Evolutionary conservation across 83 land plant genomes (phyloP), one percentile per base, ranked within the genome.

Genomic region (Isoetes engelmannii): DNA sequence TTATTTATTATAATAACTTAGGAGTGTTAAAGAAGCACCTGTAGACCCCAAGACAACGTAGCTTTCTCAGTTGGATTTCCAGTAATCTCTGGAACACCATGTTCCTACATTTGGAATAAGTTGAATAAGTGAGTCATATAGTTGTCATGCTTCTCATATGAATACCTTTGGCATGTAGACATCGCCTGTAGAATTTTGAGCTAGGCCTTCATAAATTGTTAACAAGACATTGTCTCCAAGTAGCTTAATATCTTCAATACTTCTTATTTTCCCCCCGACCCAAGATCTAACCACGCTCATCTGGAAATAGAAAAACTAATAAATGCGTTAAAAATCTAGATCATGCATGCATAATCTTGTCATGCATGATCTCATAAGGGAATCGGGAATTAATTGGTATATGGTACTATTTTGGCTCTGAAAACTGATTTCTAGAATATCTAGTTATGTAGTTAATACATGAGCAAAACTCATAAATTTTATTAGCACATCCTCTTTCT

Each of bases 21-120:
- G 1, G 28, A 59, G 17, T 51, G 1, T 3, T 3, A 12, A 12
- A 51, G 13, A 12, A 18, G 28, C 28, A 59, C 62, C 19, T 12
- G 28, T 50, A 84, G 69, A 12, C 74, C 86, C 86, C 86, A 84
- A 5, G 76, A 74, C 9, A 84, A 81, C 2, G 81, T 67, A 45
- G 86, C 86, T 61, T 81, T 81, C 72, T 84, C 84, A 0, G 86
- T 84, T 5, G 86, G 86, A 47, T 76, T 75, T 4, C 86, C 86
- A 44, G 70, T 68, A 7, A 81, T 63, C 51, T 81, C 81, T 4
- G 67, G 53, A 9, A 12, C 67, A 9, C 67, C 67, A 41, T 41
- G 28, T 18, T 18, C 62, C 62, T 59, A 51, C 0, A 12, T 12
- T 12, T 51, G 13, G 17, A 17, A 51, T 51, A 51, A 51, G 17